Evolutionary conservation across 192 early-diverging fungal species (phyloP).

Genomic region (Thamnidium elegans): DNA sequence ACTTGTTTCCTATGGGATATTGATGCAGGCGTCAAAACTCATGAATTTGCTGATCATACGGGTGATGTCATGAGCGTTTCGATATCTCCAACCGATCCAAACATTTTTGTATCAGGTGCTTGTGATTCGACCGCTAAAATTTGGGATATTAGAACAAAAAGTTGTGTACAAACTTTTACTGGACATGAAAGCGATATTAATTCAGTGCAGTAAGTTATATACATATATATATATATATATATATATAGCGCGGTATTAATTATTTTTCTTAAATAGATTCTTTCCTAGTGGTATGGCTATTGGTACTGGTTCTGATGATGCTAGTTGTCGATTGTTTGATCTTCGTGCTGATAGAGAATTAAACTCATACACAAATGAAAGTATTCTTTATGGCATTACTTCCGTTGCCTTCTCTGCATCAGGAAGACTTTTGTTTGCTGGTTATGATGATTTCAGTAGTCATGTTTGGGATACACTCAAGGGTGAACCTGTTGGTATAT

Average conservation of each 20-base stretch:
- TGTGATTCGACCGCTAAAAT: slow-evolving; percentile 98
- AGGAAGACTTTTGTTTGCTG: slow-evolving; percentile 93
- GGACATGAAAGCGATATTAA: slow-evolving; percentile 98
- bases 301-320: slow-evolving; percentile 98
- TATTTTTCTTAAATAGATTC: slow-evolving; percentile 47
- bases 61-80: slow-evolving; percentile 98
- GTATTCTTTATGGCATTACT: slow-evolving; percentile 96
- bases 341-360: slow-evolving; percentile 95
- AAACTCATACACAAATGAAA: slow-evolving; percentile 96
- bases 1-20: slow-evolving; percentile 99
- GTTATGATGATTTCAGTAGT: slow-evolving; percentile 98
- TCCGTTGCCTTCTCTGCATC: slow-evolving; percentile 95
- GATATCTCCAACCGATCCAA: slow-evolving; percentile 82
- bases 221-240: not conserved
- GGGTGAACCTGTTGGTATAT: slow-evolving; percentile 88
- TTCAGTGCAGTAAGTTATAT: slow-evolving; percentile 68
- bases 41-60: slow-evolving; percentile 95
- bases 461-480: slow-evolving; percentile 99
- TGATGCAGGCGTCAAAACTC: slow-evolving; percentile 93
- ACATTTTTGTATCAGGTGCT: slow-evolving; percentile 95
- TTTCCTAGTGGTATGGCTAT: slow-evolving; percentile 98
- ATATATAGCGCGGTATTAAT: not conserved
- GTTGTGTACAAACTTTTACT: slow-evolving; percentile 96
- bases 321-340: slow-evolving; percentile 95
- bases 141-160: slow-evolving; percentile 97